Percentiles rank a stretch among this genome's conserved stretches.
Conservation (phyloP, 2,329 filamentous ascomycete genomes). For the Fusarium camptoceras region DNA sequence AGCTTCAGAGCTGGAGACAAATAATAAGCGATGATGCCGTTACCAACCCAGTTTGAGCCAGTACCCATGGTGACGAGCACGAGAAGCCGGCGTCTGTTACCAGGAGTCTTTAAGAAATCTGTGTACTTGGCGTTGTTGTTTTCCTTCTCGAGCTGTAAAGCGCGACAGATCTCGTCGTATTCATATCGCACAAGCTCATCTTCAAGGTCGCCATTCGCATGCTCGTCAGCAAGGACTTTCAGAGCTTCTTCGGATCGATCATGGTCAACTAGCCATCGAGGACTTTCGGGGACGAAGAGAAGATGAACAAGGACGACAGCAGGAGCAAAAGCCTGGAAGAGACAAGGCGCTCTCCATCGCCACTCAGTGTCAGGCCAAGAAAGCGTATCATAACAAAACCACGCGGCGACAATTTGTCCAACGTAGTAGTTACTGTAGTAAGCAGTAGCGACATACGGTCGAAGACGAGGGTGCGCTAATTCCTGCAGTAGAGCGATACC, state of each 20-base stretch:
- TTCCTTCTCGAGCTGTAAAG: constrained; percentile 67
- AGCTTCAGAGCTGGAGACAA: constrained; percentile 62
- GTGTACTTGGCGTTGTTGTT: constrained; percentile 63
- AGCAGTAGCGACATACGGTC: constrained; percentile 24
- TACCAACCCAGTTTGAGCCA: constrained; percentile 74
- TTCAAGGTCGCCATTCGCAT: constrained; percentile 68
- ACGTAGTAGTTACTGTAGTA: constrained; percentile 36
- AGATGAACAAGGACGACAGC: constrained; percentile 27
- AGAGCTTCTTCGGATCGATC: constrained; percentile 52
- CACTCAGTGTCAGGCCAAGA: constrained; percentile 21
- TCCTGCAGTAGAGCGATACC: constrained; percentile 32
- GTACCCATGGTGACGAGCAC: constrained; percentile 71
- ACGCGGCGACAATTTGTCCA: constrained; percentile 27
- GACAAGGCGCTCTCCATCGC: constrained; percentile 33
- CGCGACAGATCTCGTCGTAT: constrained; percentile 72
- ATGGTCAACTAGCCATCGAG: constrained; percentile 53
- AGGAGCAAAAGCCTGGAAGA: constrained; percentile 34
- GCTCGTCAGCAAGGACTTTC: constrained; percentile 70
- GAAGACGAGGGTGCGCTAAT: constrained; percentile 28
- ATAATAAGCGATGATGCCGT: constrained; percentile 73
- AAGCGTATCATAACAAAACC: constrained; percentile 26
- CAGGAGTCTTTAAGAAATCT: constrained; percentile 69
- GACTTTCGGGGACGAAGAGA: constrained; percentile 55
- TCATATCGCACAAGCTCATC: constrained; percentile 72
- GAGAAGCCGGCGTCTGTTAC: constrained; percentile 71